Evolutionary conservation across 805 yeast species (phyloP).

Genomic region (Saccharomycopsis synnaedendra): DNA sequence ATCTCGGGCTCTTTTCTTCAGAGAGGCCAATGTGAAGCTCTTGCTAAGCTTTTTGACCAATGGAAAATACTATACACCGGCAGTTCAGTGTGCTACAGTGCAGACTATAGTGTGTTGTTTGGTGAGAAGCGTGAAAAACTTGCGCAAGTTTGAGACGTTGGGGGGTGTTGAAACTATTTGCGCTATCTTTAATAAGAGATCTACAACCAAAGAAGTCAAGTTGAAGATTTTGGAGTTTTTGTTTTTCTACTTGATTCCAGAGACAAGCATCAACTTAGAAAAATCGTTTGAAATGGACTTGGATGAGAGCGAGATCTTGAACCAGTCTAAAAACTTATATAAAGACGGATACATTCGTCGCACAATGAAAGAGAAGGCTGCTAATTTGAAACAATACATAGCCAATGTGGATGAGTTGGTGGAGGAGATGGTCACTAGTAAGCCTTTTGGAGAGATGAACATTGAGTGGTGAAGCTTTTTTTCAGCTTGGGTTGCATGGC

Average conservation of each 20-base stretch:
- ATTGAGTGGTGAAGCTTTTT: conserved; percentile 30
- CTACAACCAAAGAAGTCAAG: conserved; percentile 40
- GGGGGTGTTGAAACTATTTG: conserved; percentile 47
- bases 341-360: conserved; percentile 23
- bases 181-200: conserved; percentile 27
- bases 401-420: conserved; percentile 36
- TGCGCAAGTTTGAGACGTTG: conserved; percentile 46
- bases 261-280: conserved; percentile 23
- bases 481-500: background rate
- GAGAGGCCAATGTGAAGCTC: conserved; percentile 28
- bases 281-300: conserved; percentile 12
- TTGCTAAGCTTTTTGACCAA: conserved; percentile 8
- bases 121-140: conserved; percentile 43
- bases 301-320: conserved; percentile 15
- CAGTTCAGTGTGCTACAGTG: conserved; percentile 30
- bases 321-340: conserved; percentile 10
- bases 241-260: conserved; percentile 59
- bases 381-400: conserved; percentile 29
- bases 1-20: conserved; percentile 38
- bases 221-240: conserved; percentile 58
- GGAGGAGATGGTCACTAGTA: conserved; percentile 31
- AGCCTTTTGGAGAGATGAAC: conserved; percentile 38
- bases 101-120: conserved; percentile 47
- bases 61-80: conserved; percentile 12
- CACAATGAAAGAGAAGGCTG: conserved; percentile 34